These are phyloP conservation scores for Plasmopara halstedii DNA, from an alignment of 352 stramenopile genomes.

Conservation along the genomic window DNA sequence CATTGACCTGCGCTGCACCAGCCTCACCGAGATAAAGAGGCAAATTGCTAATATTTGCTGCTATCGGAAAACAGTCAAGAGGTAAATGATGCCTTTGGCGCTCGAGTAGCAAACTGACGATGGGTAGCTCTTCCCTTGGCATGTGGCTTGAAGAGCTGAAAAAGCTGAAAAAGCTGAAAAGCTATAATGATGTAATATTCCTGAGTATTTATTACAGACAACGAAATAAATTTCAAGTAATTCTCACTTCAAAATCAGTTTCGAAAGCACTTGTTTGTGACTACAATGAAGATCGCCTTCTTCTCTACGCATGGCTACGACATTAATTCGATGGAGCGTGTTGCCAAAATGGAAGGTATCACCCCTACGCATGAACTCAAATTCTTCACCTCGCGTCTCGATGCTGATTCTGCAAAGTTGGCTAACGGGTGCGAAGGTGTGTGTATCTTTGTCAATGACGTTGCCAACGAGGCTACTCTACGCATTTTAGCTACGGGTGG, in stretches of 20 bases:
- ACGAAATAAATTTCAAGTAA: too few relatives aligned
- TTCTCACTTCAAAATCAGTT: too few relatives aligned
- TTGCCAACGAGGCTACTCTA: constrained; percentile 47
- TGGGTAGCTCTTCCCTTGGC: constrained; percentile 3
- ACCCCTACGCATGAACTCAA: constrained; percentile 39
- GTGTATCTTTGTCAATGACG: constrained; percentile 85
- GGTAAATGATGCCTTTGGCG: constrained; percentile 42
- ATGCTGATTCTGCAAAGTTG: constrained; percentile 38
- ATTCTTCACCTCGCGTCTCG: constrained; percentile 53
- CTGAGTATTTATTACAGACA: too few relatives aligned
- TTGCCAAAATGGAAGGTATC: constrained; percentile 35
- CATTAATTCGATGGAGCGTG: constrained; percentile 42
- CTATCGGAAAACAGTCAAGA: constrained; percentile 32
- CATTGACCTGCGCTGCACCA: constrained; percentile 33
- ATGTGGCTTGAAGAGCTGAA: too few relatives aligned
- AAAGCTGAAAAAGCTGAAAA: too few relatives aligned
- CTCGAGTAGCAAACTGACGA: constrained; percentile 28
- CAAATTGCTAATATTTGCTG: constrained; percentile 36
- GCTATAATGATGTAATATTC: too few relatives aligned
- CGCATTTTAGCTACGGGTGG: constrained; percentile 36
- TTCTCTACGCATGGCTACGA: constrained; percentile 74
- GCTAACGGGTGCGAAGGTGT: constrained; percentile 51
- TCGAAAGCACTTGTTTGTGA: too few relatives aligned
- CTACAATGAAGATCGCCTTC: constrained; percentile 67
- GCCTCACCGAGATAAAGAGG: constrained; percentile 56